Base-by-base conservation (phyloP, 345 rosid genomes). In the Eucalyptus dawsonii region DNA sequence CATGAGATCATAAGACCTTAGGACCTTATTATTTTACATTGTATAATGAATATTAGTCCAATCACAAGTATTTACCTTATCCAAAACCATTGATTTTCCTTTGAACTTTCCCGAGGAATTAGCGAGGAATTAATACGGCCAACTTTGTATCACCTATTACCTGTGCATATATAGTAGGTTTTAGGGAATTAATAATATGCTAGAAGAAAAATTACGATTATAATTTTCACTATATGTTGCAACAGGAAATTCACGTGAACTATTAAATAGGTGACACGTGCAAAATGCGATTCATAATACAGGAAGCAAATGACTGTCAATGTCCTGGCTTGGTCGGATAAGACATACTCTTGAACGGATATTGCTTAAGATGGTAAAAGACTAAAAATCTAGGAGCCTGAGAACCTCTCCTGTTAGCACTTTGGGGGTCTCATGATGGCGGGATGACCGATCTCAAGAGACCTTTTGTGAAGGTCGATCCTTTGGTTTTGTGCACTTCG, bases 321-420 rank as follows among this genome's bases (percentile, higher is more conserved):
- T 60, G n/a, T 11, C 12, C 67, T 27, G 14, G 67, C 1, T 25
- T 25, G 11, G 3, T 72, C 10, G 24, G 4, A 72, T 22, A 27
- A 27, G 67, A 60, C 29, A 19, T 27, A 27, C 14, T 60, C 31
- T 60, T 27, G 31, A 27, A 60, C 27, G 69, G 69, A 60, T 27
- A 3, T 60, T 60, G 16, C 17, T 12, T 27, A 27, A 60, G 69
- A 29, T 27, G 31, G 69, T 19, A 12, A 9, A 24, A 11, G 7
- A 21, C 5, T 72, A 4, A 72, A 72, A 72, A 53, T 53, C 0
- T 0, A 53, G 3, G 56, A 53, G 9, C 54, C 1, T 15, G 2
- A 21, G 80, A 14, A 16, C 22, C 11, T 67, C 11, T 34, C 81
- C 3, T 1, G 4, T 72, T 72, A 10, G 81, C 44, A 19, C 25